phyloP scores from a whole-genome alignment of 441 rosid species.

The Populus trichocarpa region DNA sequence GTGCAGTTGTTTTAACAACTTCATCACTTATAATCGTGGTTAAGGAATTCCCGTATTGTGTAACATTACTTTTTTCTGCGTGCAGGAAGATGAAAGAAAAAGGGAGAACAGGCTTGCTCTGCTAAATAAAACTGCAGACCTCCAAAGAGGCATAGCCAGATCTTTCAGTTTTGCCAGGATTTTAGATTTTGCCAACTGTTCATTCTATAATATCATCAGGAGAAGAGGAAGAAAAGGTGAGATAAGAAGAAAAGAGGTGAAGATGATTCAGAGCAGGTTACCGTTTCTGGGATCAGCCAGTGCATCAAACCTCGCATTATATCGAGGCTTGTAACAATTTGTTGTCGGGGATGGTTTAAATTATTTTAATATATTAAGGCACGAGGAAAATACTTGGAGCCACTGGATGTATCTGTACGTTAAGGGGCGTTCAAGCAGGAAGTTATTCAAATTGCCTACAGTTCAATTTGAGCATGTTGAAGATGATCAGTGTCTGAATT shows the following conservation, averaged over 20 bases:
- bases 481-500: no score
- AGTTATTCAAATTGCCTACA: no score
- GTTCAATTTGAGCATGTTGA: no score
- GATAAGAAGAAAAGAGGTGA: background rate
- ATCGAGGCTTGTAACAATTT: background rate
- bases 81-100: conserved; percentile 78
- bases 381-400: no score
- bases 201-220: background rate
- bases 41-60: background rate
- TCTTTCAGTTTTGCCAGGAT: conserved; percentile 82
- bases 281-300: background rate
- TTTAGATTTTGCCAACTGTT: conserved; percentile 31
- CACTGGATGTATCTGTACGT: no score
- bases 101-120: conserved; percentile 79
- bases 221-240: background rate
- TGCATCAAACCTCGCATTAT: background rate
- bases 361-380: no score
- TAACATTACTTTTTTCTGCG: background rate
- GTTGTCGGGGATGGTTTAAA: background rate
- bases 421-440: no score
- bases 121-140: conserved; percentile 67
- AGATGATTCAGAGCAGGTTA: background rate
- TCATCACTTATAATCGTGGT: no score
- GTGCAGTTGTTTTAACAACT: no score
- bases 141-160: conserved; percentile 79